A percentile compares a stretch with the other conserved stretches of the same genome.
phyloP scores from a whole-genome alignment of 139 green algal genomes.

The Auxenochlorella protothecoides region DNA sequence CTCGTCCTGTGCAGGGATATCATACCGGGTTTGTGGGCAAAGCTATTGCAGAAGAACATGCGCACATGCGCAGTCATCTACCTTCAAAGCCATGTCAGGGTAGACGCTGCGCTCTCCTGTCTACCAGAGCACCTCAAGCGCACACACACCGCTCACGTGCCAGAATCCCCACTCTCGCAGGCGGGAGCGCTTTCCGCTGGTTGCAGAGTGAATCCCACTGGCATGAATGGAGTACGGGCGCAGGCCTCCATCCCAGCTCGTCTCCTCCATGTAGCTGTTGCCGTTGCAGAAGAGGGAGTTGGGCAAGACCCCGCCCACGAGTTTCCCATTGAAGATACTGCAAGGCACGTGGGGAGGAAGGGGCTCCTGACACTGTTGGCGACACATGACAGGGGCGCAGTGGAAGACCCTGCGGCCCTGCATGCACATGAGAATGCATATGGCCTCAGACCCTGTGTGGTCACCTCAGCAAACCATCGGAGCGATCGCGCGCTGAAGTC shows the following conservation, averaged over 20 bases:
- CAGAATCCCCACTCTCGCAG: constrained; percentile 21
- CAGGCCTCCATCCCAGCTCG: background rate
- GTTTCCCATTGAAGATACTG: constrained; percentile 2
- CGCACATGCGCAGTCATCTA: too few species aligned
- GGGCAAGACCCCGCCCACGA: constrained; percentile 13
- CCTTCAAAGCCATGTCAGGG: too few species aligned
- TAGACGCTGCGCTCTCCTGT: too few species aligned
- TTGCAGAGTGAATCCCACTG: constrained; percentile 21
- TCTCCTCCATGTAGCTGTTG: constrained; percentile 20
- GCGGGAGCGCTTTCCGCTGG: constrained; percentile 18
- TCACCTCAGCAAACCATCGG: constrained; percentile 10
- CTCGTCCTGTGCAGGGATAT: constrained; percentile 2
- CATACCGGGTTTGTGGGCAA: background rate
- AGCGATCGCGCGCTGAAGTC: background rate
- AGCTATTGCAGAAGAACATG: background rate
- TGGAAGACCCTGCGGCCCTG: too few species aligned
- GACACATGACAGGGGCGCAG: too few species aligned
- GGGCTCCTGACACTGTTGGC: too few species aligned
- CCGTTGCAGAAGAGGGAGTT: constrained; percentile 15
- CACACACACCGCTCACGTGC: background rate
- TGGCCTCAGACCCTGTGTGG: too few species aligned
- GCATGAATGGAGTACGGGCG: constrained; percentile 26
- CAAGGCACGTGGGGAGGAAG: too few species aligned
- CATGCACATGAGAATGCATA: too few species aligned
- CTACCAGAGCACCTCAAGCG: too few species aligned